Base-by-base conservation (phyloP, 331 rosid species). In the Rhamnella rubrinervis region DNA sequence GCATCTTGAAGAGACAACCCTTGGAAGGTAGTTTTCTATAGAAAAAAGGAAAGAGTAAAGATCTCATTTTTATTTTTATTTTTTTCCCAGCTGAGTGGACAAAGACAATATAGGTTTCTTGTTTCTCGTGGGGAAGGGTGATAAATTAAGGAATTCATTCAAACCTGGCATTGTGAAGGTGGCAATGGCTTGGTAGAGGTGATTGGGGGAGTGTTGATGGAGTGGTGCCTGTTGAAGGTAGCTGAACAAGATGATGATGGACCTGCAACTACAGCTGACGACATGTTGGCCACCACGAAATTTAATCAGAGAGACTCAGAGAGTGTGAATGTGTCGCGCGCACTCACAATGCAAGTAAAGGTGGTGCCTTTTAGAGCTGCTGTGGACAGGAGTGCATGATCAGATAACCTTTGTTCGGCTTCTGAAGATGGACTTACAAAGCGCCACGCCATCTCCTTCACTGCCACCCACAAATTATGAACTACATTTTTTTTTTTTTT, bases 1-100 rank as follows among this genome's bases (percentile, higher is more conserved):
- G 89, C 88, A 26, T 95, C 91, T 72, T 73, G 78, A 52, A 95
- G 82, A 17, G 98, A 82, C 58, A 95, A 65, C 11, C 97, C 98
- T 49, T 83, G 88, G 64, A 89, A 95, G 46, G 75, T 75, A 64
- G 85, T 70, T 86, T 91, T 93, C 96, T 91, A 57, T 38, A 18
- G 21, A 49, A 44, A 51, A 0, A 49, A 26, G 17, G 70, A 47
- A 15, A 7, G 18, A 61, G 35, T 47, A 15, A 66, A 55, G 35
- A 47, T 23, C 5, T 51, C 5, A 7, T 17, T 18, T 52, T 10
- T 6, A 12, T n/a, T 15, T 23, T 23, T 23, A 23, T 23, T 23
- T 23, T 23, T 7, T 52, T 19, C 7, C 2, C 18, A 18, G 19
- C 11, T 4, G 39, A 26, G 17, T n/a, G 12, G 10, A 50, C 18